A percentile compares a stretch with the other conserved stretches of the same genome.
These are phyloP conservation scores for Monilinia fructigena DNA, from an alignment of 2,329 filamentous ascomycete species.

Conservation along the genomic window DNA sequence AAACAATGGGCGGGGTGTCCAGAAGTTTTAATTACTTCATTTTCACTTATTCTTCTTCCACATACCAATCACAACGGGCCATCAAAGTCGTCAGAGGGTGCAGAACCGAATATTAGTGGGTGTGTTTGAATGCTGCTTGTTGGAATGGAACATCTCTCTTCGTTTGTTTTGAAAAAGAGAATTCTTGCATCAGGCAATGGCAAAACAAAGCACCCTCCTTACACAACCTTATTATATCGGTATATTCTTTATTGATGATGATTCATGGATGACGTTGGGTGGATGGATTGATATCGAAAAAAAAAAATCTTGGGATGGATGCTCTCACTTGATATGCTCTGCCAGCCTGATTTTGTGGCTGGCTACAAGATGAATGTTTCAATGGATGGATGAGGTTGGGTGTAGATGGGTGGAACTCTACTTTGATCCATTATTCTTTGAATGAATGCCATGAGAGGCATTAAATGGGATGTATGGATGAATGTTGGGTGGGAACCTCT, in stretches of 20 bases:
- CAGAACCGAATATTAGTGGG: background rate
- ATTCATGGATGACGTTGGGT: slow-evolving; percentile 11
- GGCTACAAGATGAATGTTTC: slow-evolving; percentile 2
- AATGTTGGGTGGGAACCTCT: background rate
- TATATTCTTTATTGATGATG: slow-evolving; percentile 20
- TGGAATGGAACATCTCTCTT: background rate
- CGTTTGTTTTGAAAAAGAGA: background rate
- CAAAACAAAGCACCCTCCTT: slow-evolving; percentile 2
- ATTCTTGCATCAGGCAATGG: slow-evolving; percentile 15
- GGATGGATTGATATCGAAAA: slow-evolving; percentile 4
- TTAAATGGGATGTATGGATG: slow-evolving; percentile 1
- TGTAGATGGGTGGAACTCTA: background rate
- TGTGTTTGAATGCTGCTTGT: slow-evolving; percentile 11
- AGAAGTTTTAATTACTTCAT: slow-evolving; percentile 11
- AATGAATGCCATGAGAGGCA: background rate
- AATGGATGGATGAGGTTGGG: background rate
- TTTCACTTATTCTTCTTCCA: slow-evolving; percentile 14
- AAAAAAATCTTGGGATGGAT: slow-evolving; percentile 1
- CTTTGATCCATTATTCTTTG: background rate
- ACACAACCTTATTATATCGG: slow-evolving; percentile 16
- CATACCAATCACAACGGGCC: background rate
- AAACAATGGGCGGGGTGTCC: slow-evolving; percentile 19
- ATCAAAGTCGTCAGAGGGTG: background rate
- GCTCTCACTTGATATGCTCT: background rate
- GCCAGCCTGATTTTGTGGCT: background rate